Conservation (phyloP, 768 basidiomycete genomes). For the Rubroboletus pulcherrimus region DNA sequence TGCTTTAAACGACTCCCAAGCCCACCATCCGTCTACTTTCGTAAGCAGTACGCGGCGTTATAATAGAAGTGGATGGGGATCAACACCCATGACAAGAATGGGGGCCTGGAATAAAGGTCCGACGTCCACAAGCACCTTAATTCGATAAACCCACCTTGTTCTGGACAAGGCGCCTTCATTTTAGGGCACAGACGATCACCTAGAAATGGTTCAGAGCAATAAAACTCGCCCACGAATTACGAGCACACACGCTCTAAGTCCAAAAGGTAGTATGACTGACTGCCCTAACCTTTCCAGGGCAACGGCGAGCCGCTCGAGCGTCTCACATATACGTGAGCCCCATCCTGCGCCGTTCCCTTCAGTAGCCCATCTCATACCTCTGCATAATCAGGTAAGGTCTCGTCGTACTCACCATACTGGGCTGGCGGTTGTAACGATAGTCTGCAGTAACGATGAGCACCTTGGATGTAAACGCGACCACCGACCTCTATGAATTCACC, state of each 20-base stretch:
- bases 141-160: neutral
- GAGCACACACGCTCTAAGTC: constrained; percentile 3
- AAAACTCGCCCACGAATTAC: neutral
- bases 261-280: constrained; percentile 3
- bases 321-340: constrained; percentile 19
- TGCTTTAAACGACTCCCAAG: constrained; percentile 1
- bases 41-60: neutral
- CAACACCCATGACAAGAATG: constrained; percentile 1
- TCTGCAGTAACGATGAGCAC: constrained; percentile 14
- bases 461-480: constrained; percentile 1
- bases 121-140: neutral
- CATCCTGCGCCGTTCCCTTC: neutral
- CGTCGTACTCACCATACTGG: neutral
- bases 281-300: neutral
- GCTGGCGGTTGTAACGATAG: neutral
- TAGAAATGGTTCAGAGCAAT: neutral
- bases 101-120: neutral
- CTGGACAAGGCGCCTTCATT: neutral
- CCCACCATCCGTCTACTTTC: neutral
- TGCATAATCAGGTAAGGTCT: neutral
- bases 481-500: constrained; percentile 40
- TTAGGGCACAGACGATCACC: neutral
- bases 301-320: neutral
- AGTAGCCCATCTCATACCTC: neutral
- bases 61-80: neutral